These are phyloP conservation scores for Brassica juncea DNA, from an alignment of 345 rosid species.

Conservation along the genomic window DNA sequence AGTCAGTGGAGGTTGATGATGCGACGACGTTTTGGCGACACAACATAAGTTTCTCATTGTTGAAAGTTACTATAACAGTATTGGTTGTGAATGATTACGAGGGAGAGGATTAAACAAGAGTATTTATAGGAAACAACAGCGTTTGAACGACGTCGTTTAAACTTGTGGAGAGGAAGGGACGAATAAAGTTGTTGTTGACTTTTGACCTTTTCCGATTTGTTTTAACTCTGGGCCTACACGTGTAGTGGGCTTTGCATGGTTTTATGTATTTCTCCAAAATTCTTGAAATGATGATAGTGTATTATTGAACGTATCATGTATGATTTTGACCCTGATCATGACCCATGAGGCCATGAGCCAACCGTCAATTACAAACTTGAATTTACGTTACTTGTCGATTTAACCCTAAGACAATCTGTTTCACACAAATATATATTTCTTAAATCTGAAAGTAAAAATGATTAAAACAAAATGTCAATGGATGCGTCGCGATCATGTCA, in stretches of 20 bases:
- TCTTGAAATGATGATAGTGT: background rate
- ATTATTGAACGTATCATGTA: background rate
- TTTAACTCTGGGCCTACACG: slow-evolving; percentile 32
- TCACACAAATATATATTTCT: background rate
- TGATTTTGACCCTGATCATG: background rate
- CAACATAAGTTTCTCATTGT: slow-evolving; percentile 46
- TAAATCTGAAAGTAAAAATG: background rate
- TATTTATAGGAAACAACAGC: slow-evolving; percentile 18
- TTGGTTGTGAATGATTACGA: background rate
- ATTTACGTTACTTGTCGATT: slow-evolving; percentile 7
- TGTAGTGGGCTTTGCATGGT: slow-evolving; percentile 9
- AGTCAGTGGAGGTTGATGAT: slow-evolving; percentile 17
- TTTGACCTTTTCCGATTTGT: background rate
- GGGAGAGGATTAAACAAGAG: background rate
- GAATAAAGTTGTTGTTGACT: slow-evolving; percentile 18
- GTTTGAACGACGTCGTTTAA: slow-evolving; percentile 10
- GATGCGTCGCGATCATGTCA: background rate
- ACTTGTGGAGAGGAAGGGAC: slow-evolving; percentile 14
- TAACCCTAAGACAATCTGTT: background rate
- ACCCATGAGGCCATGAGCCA: slow-evolving; percentile 10
- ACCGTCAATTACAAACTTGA: slow-evolving; percentile 19
- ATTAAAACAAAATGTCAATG: slow-evolving; percentile 27
- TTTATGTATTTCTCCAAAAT: slow-evolving; percentile 4
- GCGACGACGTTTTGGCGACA: slow-evolving; percentile 34
- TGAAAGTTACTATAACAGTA: background rate